Percentiles rank a stretch among this genome's conserved stretches.
Evolutionary conservation across 192 early-diverging fungal species (phyloP).

Genomic region (Coemansia sp.): DNA sequence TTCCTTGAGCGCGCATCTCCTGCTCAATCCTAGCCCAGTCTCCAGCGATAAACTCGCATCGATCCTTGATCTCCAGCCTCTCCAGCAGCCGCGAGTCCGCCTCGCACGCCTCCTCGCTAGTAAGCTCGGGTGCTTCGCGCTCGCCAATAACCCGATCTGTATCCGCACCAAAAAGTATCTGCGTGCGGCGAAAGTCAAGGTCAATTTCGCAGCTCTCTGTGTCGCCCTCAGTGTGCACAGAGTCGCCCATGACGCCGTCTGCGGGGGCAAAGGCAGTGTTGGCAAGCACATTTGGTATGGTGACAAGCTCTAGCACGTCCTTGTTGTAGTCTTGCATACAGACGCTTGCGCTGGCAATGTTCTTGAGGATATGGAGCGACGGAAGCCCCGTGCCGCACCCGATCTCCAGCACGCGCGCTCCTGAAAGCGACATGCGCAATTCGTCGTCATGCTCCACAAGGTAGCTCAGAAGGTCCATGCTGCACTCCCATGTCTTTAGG

Average conservation of each 20-base stretch:
- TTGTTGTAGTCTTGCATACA: conserved; percentile 95
- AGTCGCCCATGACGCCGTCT: conserved; percentile 60
- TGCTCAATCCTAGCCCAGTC: conserved; percentile 62
- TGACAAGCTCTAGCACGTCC: conserved; percentile 81
- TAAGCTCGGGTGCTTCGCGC: conserved; percentile 42
- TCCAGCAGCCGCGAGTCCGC: conserved; percentile 26
- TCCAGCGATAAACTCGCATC: conserved; percentile 62
- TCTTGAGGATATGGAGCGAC: conserved; percentile 70
- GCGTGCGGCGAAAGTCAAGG: conserved; percentile 43
- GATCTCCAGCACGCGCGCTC: conserved; percentile 56
- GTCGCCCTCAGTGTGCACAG: conserved; percentile 34
- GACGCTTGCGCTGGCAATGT: conserved; percentile 53
- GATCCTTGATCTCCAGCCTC: conserved; percentile 12
- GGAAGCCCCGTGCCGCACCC: conserved; percentile 90
- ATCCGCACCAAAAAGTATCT: conserved; percentile 33
- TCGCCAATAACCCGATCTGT: conserved; percentile 35
- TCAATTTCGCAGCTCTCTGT: conserved; percentile 47
- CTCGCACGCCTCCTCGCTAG: conserved; percentile 32
- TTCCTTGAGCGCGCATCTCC: conserved; percentile 44
- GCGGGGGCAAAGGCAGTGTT: conserved; percentile 62
- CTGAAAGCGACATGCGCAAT: not conserved
- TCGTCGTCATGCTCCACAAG: conserved; percentile 50
- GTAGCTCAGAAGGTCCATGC: conserved; percentile 78
- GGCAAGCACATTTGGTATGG: conserved; percentile 85
- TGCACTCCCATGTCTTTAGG: conserved; percentile 97